These are phyloP conservation scores for Pyricularia grisea DNA, from an alignment of 2,329 filamentous ascomycete genomes.

Conservation along the genomic window DNA sequence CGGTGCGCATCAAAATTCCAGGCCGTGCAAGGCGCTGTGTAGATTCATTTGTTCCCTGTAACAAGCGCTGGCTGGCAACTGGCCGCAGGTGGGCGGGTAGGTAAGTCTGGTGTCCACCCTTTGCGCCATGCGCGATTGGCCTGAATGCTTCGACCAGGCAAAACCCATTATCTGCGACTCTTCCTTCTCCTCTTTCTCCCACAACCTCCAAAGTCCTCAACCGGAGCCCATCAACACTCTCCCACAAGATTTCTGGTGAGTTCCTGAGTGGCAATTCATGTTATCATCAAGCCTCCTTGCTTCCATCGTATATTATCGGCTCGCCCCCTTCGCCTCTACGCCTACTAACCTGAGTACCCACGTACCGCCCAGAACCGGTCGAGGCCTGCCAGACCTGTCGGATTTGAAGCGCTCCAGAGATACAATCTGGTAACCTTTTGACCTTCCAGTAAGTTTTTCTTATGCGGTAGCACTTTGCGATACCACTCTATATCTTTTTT, in stretches of 20 bases:
- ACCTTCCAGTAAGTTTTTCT: constrained; percentile 25
- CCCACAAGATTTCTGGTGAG: constrained; percentile 15
- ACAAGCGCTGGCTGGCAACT: constrained; percentile 2
- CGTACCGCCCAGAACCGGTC: constrained; percentile 5
- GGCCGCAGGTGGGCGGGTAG: constrained; percentile 1
- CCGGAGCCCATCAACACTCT: constrained; percentile 17
- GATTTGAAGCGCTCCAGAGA: constrained; percentile 15
- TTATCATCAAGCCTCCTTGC: constrained; percentile 3
- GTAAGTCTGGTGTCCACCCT: constrained; percentile 1
- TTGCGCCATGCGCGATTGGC: constrained; percentile 12
- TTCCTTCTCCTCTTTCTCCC: constrained; percentile 19
- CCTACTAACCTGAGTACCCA: background rate
- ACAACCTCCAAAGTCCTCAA: constrained; percentile 17
- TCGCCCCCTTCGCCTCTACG: constrained; percentile 5
- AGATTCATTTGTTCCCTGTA: constrained; percentile 1
- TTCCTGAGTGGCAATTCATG: constrained; percentile 10
- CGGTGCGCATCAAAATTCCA: background rate
- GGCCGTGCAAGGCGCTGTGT: constrained; percentile 1
- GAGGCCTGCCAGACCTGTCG: constrained; percentile 3
- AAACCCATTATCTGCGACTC: constrained; percentile 13
- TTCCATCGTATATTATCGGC: background rate
- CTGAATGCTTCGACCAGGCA: constrained; percentile 10
- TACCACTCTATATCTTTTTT: constrained; percentile 14
- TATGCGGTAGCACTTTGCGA: constrained; percentile 24
- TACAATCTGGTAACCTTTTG: constrained; percentile 22